Evolutionary conservation across 306 rosid genomes (phyloP).

Genomic region (Clitoria ternatea): DNA sequence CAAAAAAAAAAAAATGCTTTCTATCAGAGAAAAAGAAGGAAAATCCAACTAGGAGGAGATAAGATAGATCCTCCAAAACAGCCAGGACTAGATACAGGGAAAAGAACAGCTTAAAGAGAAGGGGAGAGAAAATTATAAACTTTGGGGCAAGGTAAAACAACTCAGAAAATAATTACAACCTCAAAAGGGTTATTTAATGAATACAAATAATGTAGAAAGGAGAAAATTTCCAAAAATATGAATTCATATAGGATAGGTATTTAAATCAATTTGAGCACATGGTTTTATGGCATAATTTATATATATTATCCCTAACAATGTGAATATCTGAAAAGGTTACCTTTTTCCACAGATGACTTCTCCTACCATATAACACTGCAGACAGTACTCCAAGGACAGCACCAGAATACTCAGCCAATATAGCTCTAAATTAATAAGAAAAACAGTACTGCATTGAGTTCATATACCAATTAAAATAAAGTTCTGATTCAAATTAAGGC

Average conservation of each 20-base stretch:
- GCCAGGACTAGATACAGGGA: neutral
- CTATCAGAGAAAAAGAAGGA: neutral
- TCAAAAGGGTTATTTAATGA: neutral
- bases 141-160: constrained; percentile 14
- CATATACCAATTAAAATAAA: neutral
- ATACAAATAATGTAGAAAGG: neutral
- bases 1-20: neutral
- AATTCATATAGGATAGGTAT: constrained; percentile 2
- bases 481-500: constrained; percentile 8
- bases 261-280: neutral
- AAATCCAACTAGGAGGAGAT: neutral
- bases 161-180: neutral
- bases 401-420: constrained; percentile 95
- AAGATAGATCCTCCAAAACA: constrained; percentile 16
- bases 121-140: neutral
- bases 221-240: neutral
- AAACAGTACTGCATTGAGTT: constrained; percentile 16
- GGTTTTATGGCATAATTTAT: neutral
- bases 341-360: constrained; percentile 85
- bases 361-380: constrained; percentile 80
- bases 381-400: constrained; percentile 96
- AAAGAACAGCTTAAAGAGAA: neutral
- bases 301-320: neutral
- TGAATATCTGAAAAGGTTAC: constrained; percentile 35
- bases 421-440: constrained; percentile 56